phyloP scores from a whole-genome alignment of 345 rosid genomes.

The Populus simonii region DNA sequence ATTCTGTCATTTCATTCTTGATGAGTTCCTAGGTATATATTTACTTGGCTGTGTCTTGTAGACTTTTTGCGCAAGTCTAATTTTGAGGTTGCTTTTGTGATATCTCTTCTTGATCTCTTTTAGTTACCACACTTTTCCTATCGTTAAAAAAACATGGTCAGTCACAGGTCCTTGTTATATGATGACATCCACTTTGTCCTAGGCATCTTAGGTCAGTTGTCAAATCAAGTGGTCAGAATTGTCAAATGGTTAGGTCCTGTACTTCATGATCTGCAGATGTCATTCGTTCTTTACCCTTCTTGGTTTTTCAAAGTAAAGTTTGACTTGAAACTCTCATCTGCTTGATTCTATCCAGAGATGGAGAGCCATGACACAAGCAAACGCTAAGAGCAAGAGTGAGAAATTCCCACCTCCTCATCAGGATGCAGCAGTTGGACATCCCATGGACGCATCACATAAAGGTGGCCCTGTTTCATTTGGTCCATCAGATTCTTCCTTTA shows the following conservation, averaged over 20 bases:
- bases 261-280: background rate
- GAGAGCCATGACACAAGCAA: conserved; percentile 40
- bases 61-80: background rate
- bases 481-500: conserved; percentile 35
- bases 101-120: background rate
- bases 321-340: background rate
- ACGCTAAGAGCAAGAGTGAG: conserved; percentile 85
- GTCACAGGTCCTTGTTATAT: background rate
- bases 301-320: background rate
- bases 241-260: background rate
- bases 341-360: conserved; percentile 20
- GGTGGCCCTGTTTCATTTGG: conserved; percentile 41
- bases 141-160: background rate
- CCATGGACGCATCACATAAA: conserved; percentile 38
- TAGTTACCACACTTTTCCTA: background rate
- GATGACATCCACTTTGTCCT: background rate
- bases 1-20: background rate
- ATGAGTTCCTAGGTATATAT: background rate
- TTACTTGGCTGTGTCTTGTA: background rate
- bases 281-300: background rate
- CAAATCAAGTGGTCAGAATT: background rate
- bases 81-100: background rate
- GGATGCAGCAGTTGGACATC: conserved; percentile 75
- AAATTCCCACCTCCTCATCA: conserved; percentile 93
- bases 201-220: background rate